Evolutionary conservation across 129 eudicot genomes (phyloP), one percentile per base, ranked within the genome.

Genomic region (Silybum marianum): DNA sequence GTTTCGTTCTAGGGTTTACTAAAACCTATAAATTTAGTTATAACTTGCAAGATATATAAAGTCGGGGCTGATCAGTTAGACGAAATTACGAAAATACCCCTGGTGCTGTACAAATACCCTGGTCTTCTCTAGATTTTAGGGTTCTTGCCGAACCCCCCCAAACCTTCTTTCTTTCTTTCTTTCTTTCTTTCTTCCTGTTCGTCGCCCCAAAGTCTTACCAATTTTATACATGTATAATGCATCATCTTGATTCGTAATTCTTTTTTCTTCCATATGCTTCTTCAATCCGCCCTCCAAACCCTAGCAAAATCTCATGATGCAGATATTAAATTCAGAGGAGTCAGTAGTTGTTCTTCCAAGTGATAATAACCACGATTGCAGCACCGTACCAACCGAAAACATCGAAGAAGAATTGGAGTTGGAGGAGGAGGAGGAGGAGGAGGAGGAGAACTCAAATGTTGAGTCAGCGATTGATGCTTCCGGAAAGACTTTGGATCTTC

Each of bases 401-500:
- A 74, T 81, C 39, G 85, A 74, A 81, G 80, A 81, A 66, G 75
- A 81, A 69, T 63, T 81, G 79, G 65, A 60, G 7, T 66, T 72
- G 14, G 74, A 81, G 18, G 36, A 32, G 6, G 36, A 32, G 30
- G 30, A 28, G 30, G 30, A 28, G 3, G 30, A 28, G 36, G 36
- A 32, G 8, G 73, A 81, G 16, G 74, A 81, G 24, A 74, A 63
- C 73, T 73, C 84, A 5, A 74, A 73, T 13, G 67, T 69, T 28
- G 87, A 83, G 71, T 73, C 95, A 1, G 87, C 76, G 5, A 71
- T 89, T 6, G 97, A 91, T 78, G 88, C 90, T 72, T 88, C 93
- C 12, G 93, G 92, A 0, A 90, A 92, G 79, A 78, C 42, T 5
- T 71, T 90, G 78, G 98, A 94, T 73, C 90, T 91, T 23, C 83